Base-by-base conservation (phyloP, 108 stramenopile species). In the Cyclostephanos invisitatus region DNA sequence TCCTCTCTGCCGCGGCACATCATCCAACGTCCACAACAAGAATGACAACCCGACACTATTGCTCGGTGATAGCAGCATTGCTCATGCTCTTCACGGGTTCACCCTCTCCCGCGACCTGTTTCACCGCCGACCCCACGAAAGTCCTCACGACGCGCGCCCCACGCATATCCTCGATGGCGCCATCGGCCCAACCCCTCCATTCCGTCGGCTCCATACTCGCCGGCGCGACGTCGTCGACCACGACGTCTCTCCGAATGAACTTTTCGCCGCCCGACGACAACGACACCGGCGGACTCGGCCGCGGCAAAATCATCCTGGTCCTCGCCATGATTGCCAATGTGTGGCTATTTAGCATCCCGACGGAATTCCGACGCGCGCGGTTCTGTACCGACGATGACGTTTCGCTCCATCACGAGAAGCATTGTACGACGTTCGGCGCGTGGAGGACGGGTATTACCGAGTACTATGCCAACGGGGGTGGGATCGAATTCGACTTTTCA, bases 391-490 rank as follows among this genome's bases (percentile, higher is more conserved):
- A 75, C 15, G 82, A 77, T 36, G 62, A 74, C 10, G 83, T 83
- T 7, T 55, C 29, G 11, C 37, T 72, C 55, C 65, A 85, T 44
- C 65, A 67, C 32, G 77, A 83, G 49, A 77, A 78, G 25, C 70
- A 84, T 47, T 86, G 85, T 44, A 78, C 73, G 11, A 86, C 85
- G 8, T 73, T 73, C 46, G 42, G 48, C 0, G 65, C 77, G 24
- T 86, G 85, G 85, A 56, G 18, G n/a, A 57, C 22, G 36, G 77
- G 75, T 12, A 68, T 86, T 44, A 18, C 35, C 3, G 74, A 84
- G 50, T 84, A 84, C 48, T 86, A 86, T 65, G 60, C 72, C 17
- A 82, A 71, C 62, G 85, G 85, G 6, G 85, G 85, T 38, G 80
- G 83, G 0, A 53, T 81, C n/a, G 2, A 76, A 17, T 81, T 81